phyloP scores from a whole-genome alignment of 352 stramenopile species.

The Peronospora farinosa region DNA sequence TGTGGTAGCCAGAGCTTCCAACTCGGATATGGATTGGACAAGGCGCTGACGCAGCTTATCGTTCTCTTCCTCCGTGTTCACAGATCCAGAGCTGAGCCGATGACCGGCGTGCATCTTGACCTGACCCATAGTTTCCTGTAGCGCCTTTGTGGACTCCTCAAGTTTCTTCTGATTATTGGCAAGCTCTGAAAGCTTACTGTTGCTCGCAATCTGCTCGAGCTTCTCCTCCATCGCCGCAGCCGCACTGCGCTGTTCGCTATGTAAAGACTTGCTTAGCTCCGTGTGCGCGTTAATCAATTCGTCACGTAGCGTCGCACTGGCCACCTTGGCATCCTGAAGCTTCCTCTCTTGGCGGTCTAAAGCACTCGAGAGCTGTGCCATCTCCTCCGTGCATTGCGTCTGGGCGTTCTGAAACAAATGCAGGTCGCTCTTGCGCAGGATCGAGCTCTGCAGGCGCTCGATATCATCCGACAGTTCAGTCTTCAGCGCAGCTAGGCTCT shows the following conservation, averaged over 20 bases:
- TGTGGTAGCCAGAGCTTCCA: slow-evolving; percentile 32
- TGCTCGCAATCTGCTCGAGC: slow-evolving; percentile 34
- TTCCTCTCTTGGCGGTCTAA: slow-evolving; percentile 67
- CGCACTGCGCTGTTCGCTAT: slow-evolving; percentile 43
- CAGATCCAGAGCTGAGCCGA: slow-evolving; percentile 20
- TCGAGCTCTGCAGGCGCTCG: slow-evolving; percentile 40
- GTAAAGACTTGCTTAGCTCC: slow-evolving; percentile 50
- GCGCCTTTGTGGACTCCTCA: slow-evolving; percentile 37
- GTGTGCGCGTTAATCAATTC: slow-evolving; percentile 48
- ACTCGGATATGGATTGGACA: slow-evolving; percentile 38
- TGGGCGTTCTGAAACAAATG: slow-evolving; percentile 40
- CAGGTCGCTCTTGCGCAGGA: slow-evolving; percentile 47
- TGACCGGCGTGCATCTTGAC: slow-evolving; percentile 36
- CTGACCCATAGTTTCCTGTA: slow-evolving; percentile 40
- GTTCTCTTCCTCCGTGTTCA: slow-evolving; percentile 28
- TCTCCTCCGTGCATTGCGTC: slow-evolving; percentile 55
- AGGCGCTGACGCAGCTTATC: slow-evolving; percentile 49
- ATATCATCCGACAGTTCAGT: slow-evolving; percentile 54
- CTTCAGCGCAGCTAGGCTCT: slow-evolving; percentile 45
- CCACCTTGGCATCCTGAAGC: slow-evolving; percentile 44
- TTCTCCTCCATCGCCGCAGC: slow-evolving; percentile 47
- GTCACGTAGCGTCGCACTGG: slow-evolving; percentile 39
- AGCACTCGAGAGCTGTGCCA: slow-evolving; percentile 44
- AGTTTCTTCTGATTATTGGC: slow-evolving; percentile 57
- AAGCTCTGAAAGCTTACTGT: slow-evolving; percentile 37